phyloP scores from a whole-genome alignment of 345 rosid species.

The Bruguiera gymnorhiza region DNA sequence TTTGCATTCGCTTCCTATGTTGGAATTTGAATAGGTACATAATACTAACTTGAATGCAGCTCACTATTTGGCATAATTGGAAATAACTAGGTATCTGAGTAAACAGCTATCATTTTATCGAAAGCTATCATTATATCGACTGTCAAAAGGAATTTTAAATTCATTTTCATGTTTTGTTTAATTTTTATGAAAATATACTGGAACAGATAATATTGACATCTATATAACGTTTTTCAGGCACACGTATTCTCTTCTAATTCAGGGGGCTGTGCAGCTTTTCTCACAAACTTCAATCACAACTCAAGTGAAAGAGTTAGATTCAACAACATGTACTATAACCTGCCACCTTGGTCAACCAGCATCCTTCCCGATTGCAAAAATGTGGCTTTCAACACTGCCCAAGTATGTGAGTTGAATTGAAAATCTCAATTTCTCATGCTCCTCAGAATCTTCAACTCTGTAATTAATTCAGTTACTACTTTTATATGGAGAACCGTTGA shows the following conservation, averaged over 20 bases:
- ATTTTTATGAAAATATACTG: neutral
- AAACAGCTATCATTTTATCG: too few species aligned
- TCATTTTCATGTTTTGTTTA: neutral
- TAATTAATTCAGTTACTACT: too few species aligned
- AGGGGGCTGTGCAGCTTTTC: conserved; percentile 34
- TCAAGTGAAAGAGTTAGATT: conserved; percentile 17
- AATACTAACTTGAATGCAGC: too few species aligned
- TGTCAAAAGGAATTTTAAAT: too few species aligned
- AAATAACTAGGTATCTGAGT: too few species aligned
- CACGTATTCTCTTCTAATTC: conserved; percentile 25
- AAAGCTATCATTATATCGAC: too few species aligned
- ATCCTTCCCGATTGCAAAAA: conserved; percentile 32
- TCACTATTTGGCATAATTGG: too few species aligned
- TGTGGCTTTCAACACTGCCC: conserved; percentile 31
- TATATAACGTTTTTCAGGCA: conserved; percentile 15
- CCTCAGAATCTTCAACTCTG: too few species aligned
- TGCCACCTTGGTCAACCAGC: conserved; percentile 35
- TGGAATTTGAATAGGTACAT: too few species aligned
- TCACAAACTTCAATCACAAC: conserved; percentile 19
- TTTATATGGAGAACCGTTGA: too few species aligned
- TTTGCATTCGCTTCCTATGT: too few species aligned
- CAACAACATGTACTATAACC: conserved; percentile 20
- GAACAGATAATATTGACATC: neutral
- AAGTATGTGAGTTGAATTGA: neutral
- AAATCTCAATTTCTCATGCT: neutral